Conservation (phyloP, 306 rosid genomes). For the Glycine tomentella region DNA sequence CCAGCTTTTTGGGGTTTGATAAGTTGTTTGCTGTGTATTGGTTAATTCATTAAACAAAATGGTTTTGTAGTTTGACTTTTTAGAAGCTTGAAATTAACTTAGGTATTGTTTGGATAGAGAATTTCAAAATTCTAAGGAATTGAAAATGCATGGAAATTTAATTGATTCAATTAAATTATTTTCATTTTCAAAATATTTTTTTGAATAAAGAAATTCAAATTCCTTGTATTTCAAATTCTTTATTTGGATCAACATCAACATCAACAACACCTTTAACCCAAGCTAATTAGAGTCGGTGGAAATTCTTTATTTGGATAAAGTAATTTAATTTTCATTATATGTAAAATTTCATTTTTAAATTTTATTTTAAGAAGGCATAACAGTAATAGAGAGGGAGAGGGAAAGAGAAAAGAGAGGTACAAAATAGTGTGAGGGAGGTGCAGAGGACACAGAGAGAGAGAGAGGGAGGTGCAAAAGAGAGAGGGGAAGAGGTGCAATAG, state of each 20-base stretch:
- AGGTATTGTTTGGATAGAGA: not conserved
- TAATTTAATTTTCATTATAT: not conserved
- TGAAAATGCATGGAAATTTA: not conserved
- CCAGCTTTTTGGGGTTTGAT: conserved; percentile 12
- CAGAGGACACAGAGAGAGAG: not conserved
- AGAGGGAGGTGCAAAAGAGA: not conserved
- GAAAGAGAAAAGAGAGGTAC: not conserved
- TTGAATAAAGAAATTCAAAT: not conserved
- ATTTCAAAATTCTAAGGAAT: not conserved
- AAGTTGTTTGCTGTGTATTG: conserved; percentile 22
- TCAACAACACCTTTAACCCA: too few relatives aligned
- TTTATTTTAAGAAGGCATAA: not conserved
- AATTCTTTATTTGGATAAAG: not conserved
- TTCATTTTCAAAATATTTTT: conserved; percentile 1
- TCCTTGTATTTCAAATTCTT: not conserved
- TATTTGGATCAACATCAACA: too few relatives aligned
- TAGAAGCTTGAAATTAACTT: conserved; percentile 31
- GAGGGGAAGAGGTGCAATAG: not conserved
- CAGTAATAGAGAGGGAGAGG: not conserved
- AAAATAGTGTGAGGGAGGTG: not conserved
- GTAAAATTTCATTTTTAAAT: not conserved
- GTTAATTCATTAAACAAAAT: conserved; percentile 17
- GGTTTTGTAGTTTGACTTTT: conserved; percentile 24
- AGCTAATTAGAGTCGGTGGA: too few relatives aligned
- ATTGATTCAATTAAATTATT: not conserved